These are phyloP conservation scores for Rhodamnia rubescens DNA, from an alignment of 345 rosid species.

Conservation along the genomic window DNA sequence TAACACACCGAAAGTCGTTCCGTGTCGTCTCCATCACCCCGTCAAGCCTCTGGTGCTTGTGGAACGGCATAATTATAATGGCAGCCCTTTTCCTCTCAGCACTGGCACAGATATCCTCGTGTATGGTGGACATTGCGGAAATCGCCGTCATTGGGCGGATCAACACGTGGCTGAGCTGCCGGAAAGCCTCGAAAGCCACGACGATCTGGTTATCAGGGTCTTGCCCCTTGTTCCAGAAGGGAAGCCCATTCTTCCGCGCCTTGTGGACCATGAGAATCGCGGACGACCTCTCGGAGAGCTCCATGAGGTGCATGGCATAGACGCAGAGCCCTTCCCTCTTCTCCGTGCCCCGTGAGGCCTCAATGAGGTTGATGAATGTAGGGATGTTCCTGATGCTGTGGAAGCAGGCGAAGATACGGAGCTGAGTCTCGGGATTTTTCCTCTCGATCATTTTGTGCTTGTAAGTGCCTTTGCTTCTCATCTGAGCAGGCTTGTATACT, in stretches of 20 bases:
- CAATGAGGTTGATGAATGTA: slow-evolving; percentile 55
- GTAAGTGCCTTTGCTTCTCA: slow-evolving; percentile 18
- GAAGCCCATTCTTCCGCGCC: slow-evolving; percentile 68
- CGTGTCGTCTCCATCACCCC: slow-evolving; percentile 53
- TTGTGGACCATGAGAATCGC: slow-evolving; percentile 89
- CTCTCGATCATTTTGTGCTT: slow-evolving; percentile 39
- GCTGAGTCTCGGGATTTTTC: slow-evolving; percentile 22
- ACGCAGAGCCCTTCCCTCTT: slow-evolving; percentile 61
- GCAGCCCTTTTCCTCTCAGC: slow-evolving; percentile 56
- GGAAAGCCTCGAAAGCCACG: slow-evolving; percentile 73
- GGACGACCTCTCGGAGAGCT: slow-evolving; percentile 80
- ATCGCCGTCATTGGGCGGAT: slow-evolving; percentile 86
- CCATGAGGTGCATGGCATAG: slow-evolving; percentile 90
- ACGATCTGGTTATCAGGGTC: slow-evolving; percentile 37
- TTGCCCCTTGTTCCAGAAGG: slow-evolving; percentile 73
- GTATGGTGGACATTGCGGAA: slow-evolving; percentile 50
- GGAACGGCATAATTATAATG: slow-evolving; percentile 66
- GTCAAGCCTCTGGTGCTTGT: slow-evolving; percentile 66
- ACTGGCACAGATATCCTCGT: slow-evolving; percentile 53
- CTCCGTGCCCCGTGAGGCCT: slow-evolving; percentile 71
- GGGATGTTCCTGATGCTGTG: slow-evolving; percentile 43
- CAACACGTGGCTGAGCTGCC: slow-evolving; percentile 44
- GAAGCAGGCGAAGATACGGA: slow-evolving; percentile 52
- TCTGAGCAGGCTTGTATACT: slow-evolving; percentile 49
- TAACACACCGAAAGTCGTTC: slow-evolving; percentile 38